phyloP scores from a whole-genome alignment of 345 rosid genomes.

The Anacardium occidentale region DNA sequence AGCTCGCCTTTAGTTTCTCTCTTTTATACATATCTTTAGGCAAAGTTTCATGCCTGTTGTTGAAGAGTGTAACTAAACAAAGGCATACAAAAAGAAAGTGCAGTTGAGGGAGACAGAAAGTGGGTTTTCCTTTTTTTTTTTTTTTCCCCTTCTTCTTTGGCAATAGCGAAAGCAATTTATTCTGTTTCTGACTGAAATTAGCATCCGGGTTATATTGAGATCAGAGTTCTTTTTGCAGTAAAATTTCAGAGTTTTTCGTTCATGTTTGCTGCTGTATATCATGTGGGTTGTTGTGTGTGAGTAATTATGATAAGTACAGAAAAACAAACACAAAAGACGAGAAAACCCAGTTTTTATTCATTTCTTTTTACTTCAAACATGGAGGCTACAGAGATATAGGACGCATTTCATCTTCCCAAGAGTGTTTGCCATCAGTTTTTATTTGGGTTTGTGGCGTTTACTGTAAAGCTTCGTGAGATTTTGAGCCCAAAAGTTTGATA shows the following conservation, averaged over 20 bases:
- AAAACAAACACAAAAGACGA: conserved; percentile 2
- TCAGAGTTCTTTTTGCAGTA: conserved; percentile 10
- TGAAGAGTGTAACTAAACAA: conserved; percentile 6
- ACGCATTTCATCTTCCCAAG: conserved; percentile 23
- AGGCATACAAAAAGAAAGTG: conserved; percentile 15
- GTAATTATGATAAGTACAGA: background rate
- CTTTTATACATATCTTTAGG: background rate
- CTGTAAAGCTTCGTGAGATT: background rate
- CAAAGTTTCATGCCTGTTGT: conserved; percentile 11
- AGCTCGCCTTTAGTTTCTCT: no score
- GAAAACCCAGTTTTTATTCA: background rate
- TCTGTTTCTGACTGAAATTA: conserved; percentile 19
- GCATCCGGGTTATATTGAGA: background rate
- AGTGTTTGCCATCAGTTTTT: background rate
- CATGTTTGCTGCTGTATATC: conserved; percentile 18
- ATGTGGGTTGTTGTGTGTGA: conserved; percentile 21
- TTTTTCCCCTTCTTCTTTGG: conserved; percentile 12
- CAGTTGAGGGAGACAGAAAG: conserved; percentile 16
- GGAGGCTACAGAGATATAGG: conserved; percentile 48
- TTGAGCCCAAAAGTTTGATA: conserved; percentile 2
- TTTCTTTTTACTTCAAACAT: conserved; percentile 21
- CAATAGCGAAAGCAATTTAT: conserved; percentile 21
- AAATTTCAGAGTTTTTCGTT: conserved; percentile 18
- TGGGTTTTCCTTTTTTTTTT: conserved; percentile 2
- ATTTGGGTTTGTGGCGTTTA: background rate